These are phyloP conservation scores for Elsinoe fawcettii DNA, from an alignment of 2,329 filamentous ascomycete genomes.

Conservation along the genomic window DNA sequence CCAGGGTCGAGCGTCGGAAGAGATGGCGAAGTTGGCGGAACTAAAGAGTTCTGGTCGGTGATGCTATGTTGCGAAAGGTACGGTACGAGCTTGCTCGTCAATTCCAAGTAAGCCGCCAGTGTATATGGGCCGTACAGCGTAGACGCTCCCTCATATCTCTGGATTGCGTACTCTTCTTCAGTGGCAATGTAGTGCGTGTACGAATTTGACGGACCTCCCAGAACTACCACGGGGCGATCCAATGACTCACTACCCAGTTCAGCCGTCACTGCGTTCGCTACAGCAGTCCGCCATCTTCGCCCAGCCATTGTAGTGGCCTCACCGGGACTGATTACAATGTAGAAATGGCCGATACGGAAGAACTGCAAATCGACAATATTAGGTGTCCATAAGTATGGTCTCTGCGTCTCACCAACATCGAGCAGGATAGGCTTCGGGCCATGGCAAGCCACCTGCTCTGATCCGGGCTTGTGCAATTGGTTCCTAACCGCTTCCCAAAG, in stretches of 20 bases:
- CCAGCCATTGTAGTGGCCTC: constrained; percentile 92
- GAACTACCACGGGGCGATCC: constrained; percentile 62
- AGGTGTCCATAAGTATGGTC: constrained; percentile 79
- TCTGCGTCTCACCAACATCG: constrained; percentile 72
- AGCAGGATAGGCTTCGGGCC: constrained; percentile 75
- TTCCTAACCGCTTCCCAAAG: constrained; percentile 72
- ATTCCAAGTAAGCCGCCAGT: constrained; percentile 78
- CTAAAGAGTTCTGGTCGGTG: constrained; percentile 26
- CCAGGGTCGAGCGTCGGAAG: constrained; percentile 39
- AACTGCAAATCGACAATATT: constrained; percentile 87
- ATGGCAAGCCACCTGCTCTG: constrained; percentile 68
- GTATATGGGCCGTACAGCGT: constrained; percentile 81
- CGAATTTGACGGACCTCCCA: constrained; percentile 83
- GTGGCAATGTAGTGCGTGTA: constrained; percentile 80
- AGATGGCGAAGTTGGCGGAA: constrained; percentile 24
- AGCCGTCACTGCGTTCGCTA: constrained; percentile 39
- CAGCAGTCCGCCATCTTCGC: constrained; percentile 62
- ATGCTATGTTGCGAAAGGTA: constrained; percentile 48
- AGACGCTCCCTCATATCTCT: constrained; percentile 91
- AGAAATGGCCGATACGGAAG: constrained; percentile 72
- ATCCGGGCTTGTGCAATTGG: constrained; percentile 61
- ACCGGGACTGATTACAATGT: constrained; percentile 76
- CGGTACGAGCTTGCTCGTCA: constrained; percentile 64
- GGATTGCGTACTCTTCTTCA: constrained; percentile 70
- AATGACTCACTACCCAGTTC: constrained; percentile 30